phyloP scores from a whole-genome alignment of 805 yeast genomes.

The Wickerhamomyces bovis region DNA sequence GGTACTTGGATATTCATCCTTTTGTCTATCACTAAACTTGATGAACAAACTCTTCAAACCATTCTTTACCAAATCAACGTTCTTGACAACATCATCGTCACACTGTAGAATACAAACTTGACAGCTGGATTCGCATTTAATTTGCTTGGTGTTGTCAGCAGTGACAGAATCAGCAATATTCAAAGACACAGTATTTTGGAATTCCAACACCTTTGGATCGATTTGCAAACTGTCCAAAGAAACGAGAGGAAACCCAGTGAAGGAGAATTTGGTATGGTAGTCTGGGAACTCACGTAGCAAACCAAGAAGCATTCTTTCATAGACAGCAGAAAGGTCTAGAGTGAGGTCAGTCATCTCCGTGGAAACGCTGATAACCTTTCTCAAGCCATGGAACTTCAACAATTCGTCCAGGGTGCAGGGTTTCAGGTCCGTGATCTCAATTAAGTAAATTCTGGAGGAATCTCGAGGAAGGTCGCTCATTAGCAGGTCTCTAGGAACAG shows the following conservation, averaged over 20 bases:
- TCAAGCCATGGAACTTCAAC: neutral
- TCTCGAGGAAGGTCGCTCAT: neutral
- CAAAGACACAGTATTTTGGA: neutral
- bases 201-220: neutral
- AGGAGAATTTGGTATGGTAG: constrained; percentile 1
- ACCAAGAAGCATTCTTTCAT: neutral
- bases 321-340: neutral
- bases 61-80: neutral
- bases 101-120: neutral
- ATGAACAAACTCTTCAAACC: neutral
- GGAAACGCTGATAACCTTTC: constrained; percentile 4
- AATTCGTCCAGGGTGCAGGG: neutral
- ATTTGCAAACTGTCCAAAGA: neutral
- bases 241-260: neutral
- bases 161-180: neutral
- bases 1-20: neutral
- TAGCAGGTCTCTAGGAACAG: neutral
- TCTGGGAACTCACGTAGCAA: neutral
- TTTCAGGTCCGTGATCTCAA: constrained; percentile 1
- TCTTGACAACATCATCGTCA: neutral
- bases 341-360: neutral
- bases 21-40: neutral
- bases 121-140: neutral
- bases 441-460: constrained; percentile 3
- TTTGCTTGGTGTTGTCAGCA: neutral